These are phyloP conservation scores for Oryza meyeriana DNA, from an alignment of 176 grass and related monocot genomes.

Conservation along the genomic window DNA sequence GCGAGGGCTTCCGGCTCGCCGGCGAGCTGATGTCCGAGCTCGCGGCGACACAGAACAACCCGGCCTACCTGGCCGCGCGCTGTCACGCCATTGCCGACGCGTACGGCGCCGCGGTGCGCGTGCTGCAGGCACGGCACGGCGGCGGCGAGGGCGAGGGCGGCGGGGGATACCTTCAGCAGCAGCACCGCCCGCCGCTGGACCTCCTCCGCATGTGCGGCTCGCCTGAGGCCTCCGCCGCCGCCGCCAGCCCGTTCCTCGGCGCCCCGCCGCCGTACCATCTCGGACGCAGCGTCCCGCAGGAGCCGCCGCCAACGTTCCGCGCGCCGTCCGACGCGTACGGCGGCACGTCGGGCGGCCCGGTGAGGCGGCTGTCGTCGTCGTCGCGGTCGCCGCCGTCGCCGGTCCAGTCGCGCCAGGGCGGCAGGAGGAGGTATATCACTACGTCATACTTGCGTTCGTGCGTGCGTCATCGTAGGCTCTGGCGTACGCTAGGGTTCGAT, in stretches of 20 bases:
- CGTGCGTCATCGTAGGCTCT: neutral
- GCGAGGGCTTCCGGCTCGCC: constrained; percentile 39
- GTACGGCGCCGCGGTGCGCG: constrained; percentile 15
- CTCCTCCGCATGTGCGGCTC: neutral
- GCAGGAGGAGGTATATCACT: constrained; percentile 40
- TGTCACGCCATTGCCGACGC: constrained; percentile 33
- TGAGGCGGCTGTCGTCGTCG: constrained; percentile 3
- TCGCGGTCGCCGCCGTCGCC: constrained; percentile 16
- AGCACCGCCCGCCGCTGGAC: neutral
- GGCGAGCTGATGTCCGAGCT: constrained; percentile 37
- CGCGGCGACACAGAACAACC: constrained; percentile 26
- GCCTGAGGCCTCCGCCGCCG: neutral
- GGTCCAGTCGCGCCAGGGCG: constrained; percentile 24
- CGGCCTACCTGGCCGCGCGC: constrained; percentile 34
- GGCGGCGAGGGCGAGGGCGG: neutral
- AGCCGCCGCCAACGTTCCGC: neutral
- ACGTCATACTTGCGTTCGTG: neutral
- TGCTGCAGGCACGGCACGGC: neutral
- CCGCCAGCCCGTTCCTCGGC: neutral
- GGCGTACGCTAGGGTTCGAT: constrained; percentile 28
- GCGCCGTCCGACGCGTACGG: neutral
- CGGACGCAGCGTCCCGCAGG: no score
- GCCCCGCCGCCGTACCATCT: neutral
- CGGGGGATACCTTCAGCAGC: neutral
- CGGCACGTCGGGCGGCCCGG: constrained; percentile 7